These are phyloP conservation scores for Dorcoceras hygrometricum DNA, from an alignment of 257 asterid genomes.

Conservation along the genomic window DNA sequence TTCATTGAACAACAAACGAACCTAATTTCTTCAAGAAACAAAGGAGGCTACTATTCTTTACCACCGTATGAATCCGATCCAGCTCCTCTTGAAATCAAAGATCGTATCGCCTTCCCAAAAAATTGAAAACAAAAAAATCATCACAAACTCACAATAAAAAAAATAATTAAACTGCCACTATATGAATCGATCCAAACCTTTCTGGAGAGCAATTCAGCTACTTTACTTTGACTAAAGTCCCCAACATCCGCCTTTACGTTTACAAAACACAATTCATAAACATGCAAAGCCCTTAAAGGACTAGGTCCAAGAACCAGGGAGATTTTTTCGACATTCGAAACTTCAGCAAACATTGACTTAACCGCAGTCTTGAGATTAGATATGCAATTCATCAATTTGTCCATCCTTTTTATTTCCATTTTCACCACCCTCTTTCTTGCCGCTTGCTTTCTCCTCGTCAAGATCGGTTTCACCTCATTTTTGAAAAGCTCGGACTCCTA, in stretches of 20 bases:
- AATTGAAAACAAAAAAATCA: neutral
- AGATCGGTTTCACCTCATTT: slow-evolving; percentile 41
- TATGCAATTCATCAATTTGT: slow-evolving; percentile 61
- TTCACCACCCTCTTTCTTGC: slow-evolving; percentile 83
- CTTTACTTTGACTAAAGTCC: slow-evolving; percentile 54
- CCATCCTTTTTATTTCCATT: slow-evolving; percentile 70
- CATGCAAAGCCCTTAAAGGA: slow-evolving; percentile 78
- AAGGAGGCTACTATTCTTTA: slow-evolving; percentile 22
- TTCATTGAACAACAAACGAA: slow-evolving; percentile 3
- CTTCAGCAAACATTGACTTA: slow-evolving; percentile 57
- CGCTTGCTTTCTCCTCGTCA: slow-evolving; percentile 58
- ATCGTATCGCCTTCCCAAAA: slow-evolving; percentile 68
- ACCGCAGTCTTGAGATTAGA: slow-evolving; percentile 59
- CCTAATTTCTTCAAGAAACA: slow-evolving; percentile 11
- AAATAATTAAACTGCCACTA: slow-evolving; percentile 10
- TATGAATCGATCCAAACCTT: slow-evolving; percentile 46
- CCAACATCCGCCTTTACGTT: slow-evolving; percentile 36
- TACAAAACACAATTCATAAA: slow-evolving; percentile 66
- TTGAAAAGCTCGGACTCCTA: slow-evolving; percentile 61
- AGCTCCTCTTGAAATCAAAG: slow-evolving; percentile 77
- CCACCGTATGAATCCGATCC: slow-evolving; percentile 78
- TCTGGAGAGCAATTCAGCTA: slow-evolving; percentile 63
- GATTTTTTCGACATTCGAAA: slow-evolving; percentile 52
- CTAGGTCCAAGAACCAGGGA: slow-evolving; percentile 79
- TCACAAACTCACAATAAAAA: neutral